Conservation (phyloP, 345 rosid species). For the Cardiospermum halicacabum region DNA sequence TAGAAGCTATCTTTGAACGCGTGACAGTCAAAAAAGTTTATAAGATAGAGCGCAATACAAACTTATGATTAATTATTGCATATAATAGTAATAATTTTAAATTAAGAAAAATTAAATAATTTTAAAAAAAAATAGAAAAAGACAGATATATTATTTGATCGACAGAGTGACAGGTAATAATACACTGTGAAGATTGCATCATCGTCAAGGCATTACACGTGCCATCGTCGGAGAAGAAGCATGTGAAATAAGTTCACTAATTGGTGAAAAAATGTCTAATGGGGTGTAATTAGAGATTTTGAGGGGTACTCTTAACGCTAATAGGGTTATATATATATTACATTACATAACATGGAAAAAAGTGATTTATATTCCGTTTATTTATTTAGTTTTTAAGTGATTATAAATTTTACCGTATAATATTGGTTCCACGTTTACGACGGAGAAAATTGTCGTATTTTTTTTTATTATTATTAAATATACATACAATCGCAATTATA, state of each 20-base stretch:
- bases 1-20: constrained; percentile 22
- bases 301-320: no score
- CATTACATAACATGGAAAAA: no score
- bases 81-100: neutral
- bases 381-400: no score
- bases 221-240: neutral
- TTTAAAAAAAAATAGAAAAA: neutral
- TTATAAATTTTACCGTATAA: no score
- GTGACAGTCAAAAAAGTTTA: constrained; percentile 25
- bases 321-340: no score
- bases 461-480: no score
- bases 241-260: neutral
- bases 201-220: neutral
- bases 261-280: neutral
- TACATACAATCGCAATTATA: no score
- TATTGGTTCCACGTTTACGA: no score
- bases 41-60: constrained; percentile 25
- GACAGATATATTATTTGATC: neutral
- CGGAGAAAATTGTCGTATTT: no score
- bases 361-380: no score
- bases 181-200: neutral
- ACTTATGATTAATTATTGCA: neutral
- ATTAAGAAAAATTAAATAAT: neutral
- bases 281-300: neutral
- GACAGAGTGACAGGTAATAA: neutral